Percentiles rank a stretch among this genome's conserved stretches.
Conservation (phyloP, 192 early-diverging fungal species). For the Glomus cerebriforme region DNA sequence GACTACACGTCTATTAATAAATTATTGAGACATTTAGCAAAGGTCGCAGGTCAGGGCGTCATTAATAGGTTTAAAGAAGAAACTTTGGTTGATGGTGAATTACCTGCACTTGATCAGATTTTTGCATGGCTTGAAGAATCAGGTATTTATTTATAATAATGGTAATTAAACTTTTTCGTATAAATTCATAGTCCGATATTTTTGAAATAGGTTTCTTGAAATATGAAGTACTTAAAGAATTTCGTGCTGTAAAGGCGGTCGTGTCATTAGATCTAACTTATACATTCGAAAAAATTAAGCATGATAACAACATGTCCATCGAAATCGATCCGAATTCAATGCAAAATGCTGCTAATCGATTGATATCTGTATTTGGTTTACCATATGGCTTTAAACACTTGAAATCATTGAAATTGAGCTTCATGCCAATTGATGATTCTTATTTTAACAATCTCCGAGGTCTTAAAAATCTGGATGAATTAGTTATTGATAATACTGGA, state of each 20-base stretch:
- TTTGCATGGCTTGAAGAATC: conserved; percentile 12
- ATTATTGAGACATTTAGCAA: background rate
- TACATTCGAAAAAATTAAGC: background rate
- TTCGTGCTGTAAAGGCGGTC: background rate
- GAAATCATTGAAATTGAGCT: background rate
- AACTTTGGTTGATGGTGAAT: background rate
- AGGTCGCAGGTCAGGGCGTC: background rate
- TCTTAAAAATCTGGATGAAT: conserved; percentile 6
- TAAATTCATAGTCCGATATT: background rate
- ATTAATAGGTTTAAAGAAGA: background rate
- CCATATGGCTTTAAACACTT: conserved; percentile 1
- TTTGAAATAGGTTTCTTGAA: conserved; percentile 4
- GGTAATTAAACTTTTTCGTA: background rate
- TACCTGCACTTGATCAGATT: background rate
- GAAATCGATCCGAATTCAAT: no score
- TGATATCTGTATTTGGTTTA: background rate
- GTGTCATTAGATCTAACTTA: background rate
- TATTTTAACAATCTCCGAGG: background rate
- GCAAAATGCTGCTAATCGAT: background rate
- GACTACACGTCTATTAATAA: background rate
- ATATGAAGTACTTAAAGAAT: conserved; percentile 12
- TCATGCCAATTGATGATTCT: background rate
- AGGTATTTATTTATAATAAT: background rate
- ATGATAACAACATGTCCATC: background rate
- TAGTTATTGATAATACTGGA: background rate